Base-by-base conservation (phyloP, 768 basidiomycete species). In the Lentinula guzmanii region DNA sequence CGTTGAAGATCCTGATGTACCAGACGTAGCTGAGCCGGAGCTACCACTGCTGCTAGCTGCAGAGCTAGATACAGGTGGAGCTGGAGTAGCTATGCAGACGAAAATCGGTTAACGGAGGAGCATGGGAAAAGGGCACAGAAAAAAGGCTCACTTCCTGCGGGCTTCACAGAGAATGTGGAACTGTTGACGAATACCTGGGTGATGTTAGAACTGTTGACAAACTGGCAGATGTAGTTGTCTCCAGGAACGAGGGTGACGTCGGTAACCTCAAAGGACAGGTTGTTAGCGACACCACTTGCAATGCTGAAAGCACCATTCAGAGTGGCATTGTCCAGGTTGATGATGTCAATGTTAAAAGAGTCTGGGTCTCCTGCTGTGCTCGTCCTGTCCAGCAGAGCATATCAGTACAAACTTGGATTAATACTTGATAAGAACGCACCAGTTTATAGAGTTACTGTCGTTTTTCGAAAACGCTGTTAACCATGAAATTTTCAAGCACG, bases 291-390 rank as follows among this genome's bases (percentile, higher is more conserved):
- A 42, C 39, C 31, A 16, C 21, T 18, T 5, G 55, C 55, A 35
- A 56, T 56, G 41, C 55, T 56, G 41, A 56, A 56, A 13, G 55
- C 55, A 28, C 55, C 55, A 16, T 56, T 56, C 28, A 56, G 10
- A 45, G 41, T 56, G 24, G 39, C 15, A 43, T 43, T 56, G 24
- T 56, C 41, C 15, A 39, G 1, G 41, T 56, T 56, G 28, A 56
- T 56, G 13, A 56, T 56, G 21, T 37, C 55, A 21, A 56, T 56
- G 41, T 56, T 56, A 18, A 56, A 56, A 4, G 37, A 41, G 2
- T 7, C 21, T 9, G 55, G 55, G 24, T 56, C 55, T 56, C 55
- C 55, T 31, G 21, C 37, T 2, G 55, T 56, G 24, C 55, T 56
- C 9, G 55, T 56, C 55, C 55, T 56, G 28, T 4, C 2, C 28